Evolutionary conservation across 2,329 filamentous ascomycete species (phyloP), one percentile per base, ranked within the genome.

Genomic region (Xylariaceae sp.): DNA sequence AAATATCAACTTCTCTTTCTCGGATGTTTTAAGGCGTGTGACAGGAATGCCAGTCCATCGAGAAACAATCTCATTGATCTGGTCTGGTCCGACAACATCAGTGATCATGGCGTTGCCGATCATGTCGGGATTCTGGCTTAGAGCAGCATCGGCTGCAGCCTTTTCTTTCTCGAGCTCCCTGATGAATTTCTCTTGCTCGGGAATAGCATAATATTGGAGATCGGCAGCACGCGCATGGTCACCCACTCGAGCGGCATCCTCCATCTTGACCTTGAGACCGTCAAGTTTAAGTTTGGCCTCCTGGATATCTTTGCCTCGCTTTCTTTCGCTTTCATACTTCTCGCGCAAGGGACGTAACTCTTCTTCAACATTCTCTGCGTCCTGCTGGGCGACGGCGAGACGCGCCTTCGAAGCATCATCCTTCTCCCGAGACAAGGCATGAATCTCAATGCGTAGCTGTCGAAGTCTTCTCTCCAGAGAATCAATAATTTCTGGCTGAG

Each of bases 41-140:
- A 99, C 90, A 1, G 94, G 94, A 60, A 99, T 99, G 56, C 94
- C 94, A n/a, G 94, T 99, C 89, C 91, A 96, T 53, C 90, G 86
- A 47, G 88, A 87, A 46, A 99, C 94, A 54, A 99, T 99, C 66
- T 97, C 92, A 68, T 99, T 97, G 78, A 99, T 99, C 69, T 99
- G 91, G 57, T 99, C 94, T 11, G 91, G 90, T 6, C 94, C 94
- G 58, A 99, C 94, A 42, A 94, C 82, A 66, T 99, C 94, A 3
- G 91, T 95, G 47, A 97, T 81, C 68, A 97, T 85, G 19, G 89
- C 82, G 46, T 84, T 82, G 48, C 81, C 81, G 4, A 76, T 70
- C 33, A 73, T 71, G 39, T 73, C 71, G 30, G 51, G 49, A 30
- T 72, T 73, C 10, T 74, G 72, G 60, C 75, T 83, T n/a, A 85